phyloP scores from a whole-genome alignment of 768 basidiomycete genomes.

The Pleurotus ostreatus region DNA sequence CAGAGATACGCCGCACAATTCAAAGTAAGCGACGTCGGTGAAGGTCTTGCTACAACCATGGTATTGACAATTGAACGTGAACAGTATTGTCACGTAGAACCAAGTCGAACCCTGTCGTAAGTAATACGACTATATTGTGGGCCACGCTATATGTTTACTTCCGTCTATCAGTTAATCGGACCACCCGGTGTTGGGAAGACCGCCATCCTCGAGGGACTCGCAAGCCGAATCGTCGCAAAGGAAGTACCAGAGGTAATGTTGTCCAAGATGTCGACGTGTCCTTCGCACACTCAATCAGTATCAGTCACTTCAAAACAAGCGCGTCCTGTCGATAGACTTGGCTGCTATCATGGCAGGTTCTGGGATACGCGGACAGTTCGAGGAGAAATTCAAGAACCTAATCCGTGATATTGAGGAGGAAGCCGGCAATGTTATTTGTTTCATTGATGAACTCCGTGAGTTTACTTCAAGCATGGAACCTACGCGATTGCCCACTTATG shows the following conservation, averaged over 20 bases:
- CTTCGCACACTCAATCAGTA: neutral
- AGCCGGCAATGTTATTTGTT: slow-evolving; percentile 80
- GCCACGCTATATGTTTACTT: neutral
- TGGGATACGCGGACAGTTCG: slow-evolving; percentile 88
- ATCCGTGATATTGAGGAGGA: slow-evolving; percentile 89
- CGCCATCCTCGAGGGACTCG: slow-evolving; percentile 86
- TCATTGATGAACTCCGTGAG: slow-evolving; percentile 93
- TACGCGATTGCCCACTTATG: neutral
- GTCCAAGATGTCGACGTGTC: neutral
- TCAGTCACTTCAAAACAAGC: slow-evolving; percentile 81
- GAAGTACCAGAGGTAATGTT: slow-evolving; percentile 84
- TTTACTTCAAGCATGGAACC: slow-evolving; percentile 14
- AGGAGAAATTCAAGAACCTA: slow-evolving; percentile 89
- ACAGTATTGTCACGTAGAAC: slow-evolving; percentile 82
- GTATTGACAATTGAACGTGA: slow-evolving; percentile 19
- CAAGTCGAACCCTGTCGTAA: slow-evolving; percentile 87
- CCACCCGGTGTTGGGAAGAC: slow-evolving; percentile 93
- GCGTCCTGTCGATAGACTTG: slow-evolving; percentile 85
- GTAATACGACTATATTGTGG: slow-evolving; percentile 17
- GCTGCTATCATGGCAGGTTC: slow-evolving; percentile 85
- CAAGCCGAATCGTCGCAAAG: slow-evolving; percentile 79
- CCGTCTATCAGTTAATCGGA: slow-evolving; percentile 56
- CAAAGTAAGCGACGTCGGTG: slow-evolving; percentile 56
- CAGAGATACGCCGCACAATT: slow-evolving; percentile 85
- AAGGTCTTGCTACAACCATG: neutral